These are phyloP conservation scores for Jacaranda copaia DNA, from an alignment of 257 asterid genomes.

Conservation along the genomic window DNA sequence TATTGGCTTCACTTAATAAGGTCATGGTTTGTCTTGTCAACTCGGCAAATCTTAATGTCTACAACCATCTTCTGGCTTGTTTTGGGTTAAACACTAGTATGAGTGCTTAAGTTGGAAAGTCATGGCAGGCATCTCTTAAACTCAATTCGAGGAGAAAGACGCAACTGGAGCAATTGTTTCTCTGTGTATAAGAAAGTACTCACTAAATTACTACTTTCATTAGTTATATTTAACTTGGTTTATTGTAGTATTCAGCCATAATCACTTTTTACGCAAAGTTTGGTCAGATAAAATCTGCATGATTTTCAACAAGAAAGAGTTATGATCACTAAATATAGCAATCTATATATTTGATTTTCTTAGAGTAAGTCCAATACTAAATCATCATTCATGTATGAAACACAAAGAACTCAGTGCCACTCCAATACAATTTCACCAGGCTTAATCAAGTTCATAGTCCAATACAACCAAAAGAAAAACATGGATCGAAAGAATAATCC, in stretches of 20 bases:
- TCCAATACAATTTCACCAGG: background rate
- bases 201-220: background rate
- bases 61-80: background rate
- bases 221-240: background rate
- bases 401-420: no score
- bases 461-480: constrained; percentile 22
- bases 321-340: constrained; percentile 8
- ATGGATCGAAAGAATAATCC: background rate
- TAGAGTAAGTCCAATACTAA: background rate
- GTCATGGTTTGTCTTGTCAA: constrained; percentile 5
- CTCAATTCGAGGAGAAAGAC: background rate
- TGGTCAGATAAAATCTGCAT: background rate
- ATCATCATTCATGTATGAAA: background rate
- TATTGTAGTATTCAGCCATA: background rate
- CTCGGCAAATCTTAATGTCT: background rate
- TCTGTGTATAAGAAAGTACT: background rate
- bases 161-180: background rate
- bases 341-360: background rate
- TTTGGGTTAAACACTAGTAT: constrained; percentile 21
- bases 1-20: background rate
- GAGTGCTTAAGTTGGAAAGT: background rate
- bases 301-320: background rate
- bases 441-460: constrained; percentile 2
- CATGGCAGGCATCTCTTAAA: constrained; percentile 9
- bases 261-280: background rate